Conservation (phyloP, 2,329 filamentous ascomycete species). For the Apiospora aurea region DNA sequence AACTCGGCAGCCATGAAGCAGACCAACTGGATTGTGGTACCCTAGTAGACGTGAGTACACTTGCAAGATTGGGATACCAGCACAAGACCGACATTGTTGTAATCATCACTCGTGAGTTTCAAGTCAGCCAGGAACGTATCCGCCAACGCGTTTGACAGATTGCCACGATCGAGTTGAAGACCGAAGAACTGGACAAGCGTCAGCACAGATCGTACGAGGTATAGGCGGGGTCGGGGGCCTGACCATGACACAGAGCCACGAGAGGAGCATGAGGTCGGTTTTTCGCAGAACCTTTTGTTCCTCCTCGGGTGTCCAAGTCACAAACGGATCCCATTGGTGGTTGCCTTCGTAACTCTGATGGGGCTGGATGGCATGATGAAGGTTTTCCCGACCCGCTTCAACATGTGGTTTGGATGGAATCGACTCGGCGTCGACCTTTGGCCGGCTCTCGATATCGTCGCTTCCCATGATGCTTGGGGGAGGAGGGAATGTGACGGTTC, state of each 20-base stretch:
- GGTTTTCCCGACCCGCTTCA: constrained; percentile 48
- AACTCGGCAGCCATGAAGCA: constrained; percentile 42
- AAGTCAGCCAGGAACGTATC: constrained; percentile 57
- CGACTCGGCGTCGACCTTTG: constrained; percentile 21
- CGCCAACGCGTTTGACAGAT: constrained; percentile 58
- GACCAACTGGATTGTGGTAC: constrained; percentile 53
- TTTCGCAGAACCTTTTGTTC: constrained; percentile 63
- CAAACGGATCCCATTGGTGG: constrained; percentile 50
- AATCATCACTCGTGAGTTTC: constrained; percentile 56
- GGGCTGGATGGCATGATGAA: constrained; percentile 42
- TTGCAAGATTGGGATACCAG: constrained; percentile 54
- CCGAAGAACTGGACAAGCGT: constrained; percentile 49
- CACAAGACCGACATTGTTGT: constrained; percentile 57
- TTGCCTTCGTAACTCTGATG: constrained; percentile 48
- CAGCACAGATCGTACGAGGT: constrained; percentile 46
- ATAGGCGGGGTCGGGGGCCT: constrained; percentile 50
- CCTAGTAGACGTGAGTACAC: constrained; percentile 48
- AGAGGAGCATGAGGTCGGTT: constrained; percentile 51
- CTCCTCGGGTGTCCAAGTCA: constrained; percentile 62
- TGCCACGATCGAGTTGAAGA: constrained; percentile 61
- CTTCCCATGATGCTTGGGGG: constrained; percentile 25
- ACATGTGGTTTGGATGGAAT: constrained; percentile 28
- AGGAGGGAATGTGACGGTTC: neutral
- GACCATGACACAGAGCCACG: constrained; percentile 55
- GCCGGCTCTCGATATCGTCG: constrained; percentile 26